phyloP scores from a whole-genome alignment of 768 basidiomycete species.

The Pleurotus cornucopiae region DNA sequence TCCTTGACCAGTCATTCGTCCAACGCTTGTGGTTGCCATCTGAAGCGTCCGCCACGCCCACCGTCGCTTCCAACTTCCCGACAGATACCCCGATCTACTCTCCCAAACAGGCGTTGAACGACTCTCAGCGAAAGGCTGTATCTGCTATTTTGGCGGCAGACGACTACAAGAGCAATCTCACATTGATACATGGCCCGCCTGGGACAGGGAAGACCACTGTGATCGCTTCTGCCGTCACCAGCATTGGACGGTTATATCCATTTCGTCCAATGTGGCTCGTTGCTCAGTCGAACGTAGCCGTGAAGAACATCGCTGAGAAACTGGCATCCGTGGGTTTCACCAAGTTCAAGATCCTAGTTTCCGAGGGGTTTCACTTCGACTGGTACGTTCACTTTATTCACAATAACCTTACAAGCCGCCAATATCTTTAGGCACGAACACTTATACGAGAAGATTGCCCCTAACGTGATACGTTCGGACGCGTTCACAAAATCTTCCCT shows the following conservation, averaged over 20 bases:
- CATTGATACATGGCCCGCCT: slow-evolving; percentile 48
- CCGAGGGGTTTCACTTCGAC: slow-evolving; percentile 55
- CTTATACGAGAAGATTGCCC: slow-evolving; percentile 45
- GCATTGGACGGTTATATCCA: slow-evolving; percentile 16
- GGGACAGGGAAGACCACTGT: slow-evolving; percentile 65
- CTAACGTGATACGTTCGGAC: slow-evolving; percentile 46
- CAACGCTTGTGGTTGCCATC: slow-evolving; percentile 27
- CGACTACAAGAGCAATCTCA: slow-evolving; percentile 21
- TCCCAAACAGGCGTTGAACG: slow-evolving; percentile 24
- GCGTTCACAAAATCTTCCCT: slow-evolving; percentile 18
- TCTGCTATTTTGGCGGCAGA: slow-evolving; percentile 26
- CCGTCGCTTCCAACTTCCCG: background rate
- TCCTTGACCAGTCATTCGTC: slow-evolving; percentile 30
- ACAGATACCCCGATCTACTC: slow-evolving; percentile 12
- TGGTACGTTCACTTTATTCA: slow-evolving; percentile 41
- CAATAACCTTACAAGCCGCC: background rate
- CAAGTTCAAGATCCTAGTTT: slow-evolving; percentile 60
- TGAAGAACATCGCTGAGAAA: slow-evolving; percentile 79
- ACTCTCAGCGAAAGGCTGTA: slow-evolving; percentile 31
- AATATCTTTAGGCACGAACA: slow-evolving; percentile 61
- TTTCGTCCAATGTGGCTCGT: slow-evolving; percentile 54
- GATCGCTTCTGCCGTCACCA: slow-evolving; percentile 45
- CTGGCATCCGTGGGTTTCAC: slow-evolving; percentile 40
- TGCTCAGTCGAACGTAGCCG: slow-evolving; percentile 75
- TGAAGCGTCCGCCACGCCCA: background rate